Conservation (phyloP, 805 yeast species). For the Komagataella phaffii region DNA sequence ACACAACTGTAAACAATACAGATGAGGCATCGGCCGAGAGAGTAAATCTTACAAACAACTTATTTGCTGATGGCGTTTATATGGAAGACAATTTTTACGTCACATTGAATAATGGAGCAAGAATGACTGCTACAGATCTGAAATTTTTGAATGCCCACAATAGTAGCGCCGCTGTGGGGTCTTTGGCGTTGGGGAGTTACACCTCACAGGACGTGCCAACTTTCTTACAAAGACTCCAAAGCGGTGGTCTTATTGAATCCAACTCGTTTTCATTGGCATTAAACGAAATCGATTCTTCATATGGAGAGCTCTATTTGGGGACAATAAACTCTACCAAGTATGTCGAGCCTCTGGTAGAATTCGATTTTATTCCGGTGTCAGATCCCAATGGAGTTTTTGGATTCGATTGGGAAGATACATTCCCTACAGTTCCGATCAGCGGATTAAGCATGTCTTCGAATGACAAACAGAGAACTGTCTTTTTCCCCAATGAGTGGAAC, state of each 20-base stretch:
- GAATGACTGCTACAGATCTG: not conserved
- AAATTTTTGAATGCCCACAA: not conserved
- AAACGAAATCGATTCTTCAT: constrained; percentile 12
- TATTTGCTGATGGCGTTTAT: not conserved
- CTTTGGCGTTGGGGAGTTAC: not conserved
- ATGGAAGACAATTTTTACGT: not conserved
- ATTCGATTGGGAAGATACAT: not conserved
- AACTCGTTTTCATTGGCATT: constrained; percentile 31
- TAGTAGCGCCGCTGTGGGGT: not conserved
- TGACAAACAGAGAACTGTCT: constrained; percentile 10
- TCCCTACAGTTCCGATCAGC: constrained; percentile 33
- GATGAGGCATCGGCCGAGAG: not conserved
- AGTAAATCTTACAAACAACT: not conserved
- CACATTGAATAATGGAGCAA: not conserved
- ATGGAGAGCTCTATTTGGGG: constrained; percentile 38
- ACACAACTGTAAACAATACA: not conserved
- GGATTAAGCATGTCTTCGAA: constrained; percentile 26
- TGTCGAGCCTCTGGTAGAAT: constrained; percentile 32
- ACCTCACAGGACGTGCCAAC: not conserved
- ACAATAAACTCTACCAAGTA: constrained; percentile 36
- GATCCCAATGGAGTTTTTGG: constrained; percentile 13
- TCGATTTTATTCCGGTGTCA: constrained; percentile 31
- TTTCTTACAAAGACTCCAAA: no score
- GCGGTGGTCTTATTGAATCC: constrained; percentile 13
- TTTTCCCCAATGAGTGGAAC: constrained; percentile 15